Evolutionary conservation across 768 basidiomycete species (phyloP), one percentile per base, ranked within the genome.

Genomic region (Termitomyces sp.): DNA sequence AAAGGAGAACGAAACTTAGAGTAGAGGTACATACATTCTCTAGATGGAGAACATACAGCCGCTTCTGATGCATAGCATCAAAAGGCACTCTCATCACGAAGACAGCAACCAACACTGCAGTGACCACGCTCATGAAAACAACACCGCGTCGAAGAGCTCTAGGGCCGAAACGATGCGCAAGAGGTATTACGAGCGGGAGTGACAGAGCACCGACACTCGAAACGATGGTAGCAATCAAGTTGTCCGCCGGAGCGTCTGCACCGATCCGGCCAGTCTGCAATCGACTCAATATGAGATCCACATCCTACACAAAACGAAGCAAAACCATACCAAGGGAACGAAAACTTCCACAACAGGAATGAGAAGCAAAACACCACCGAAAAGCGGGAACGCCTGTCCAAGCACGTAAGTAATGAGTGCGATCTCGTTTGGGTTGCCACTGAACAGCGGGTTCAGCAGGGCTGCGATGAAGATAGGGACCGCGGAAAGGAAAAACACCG

Each of bases 41-140:
- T 65, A 88, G 79, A 69, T 94, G 89, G 45, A 97, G 74, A 38
- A 94, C 81, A 67, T 92, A 95, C 53, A 96, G 53, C 58, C 96
- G 78, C 74, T 93, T 93, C 66, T 94, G 96, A 70, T 98, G 96
- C 80, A 86, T 85, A 16, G 68, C 73, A 67, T 97, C 94, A 70
- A 95, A 98, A 0, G 90, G 86, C 5, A 75, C 72, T 45, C 81
- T 74, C 65, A 75, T 71, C 7, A 82, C 77, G 72, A 94, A 94
- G 45, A 87, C 71, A 0, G 84, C 87, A 63, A 92, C 84, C 2
- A 79, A 63, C 9, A 80, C 65, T 0, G 79, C 78, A 0, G 85
- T 84, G 1, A 76, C 51, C 38, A 86, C 66, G 28, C 79, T 72
- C 6, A 86, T 69, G 2, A 82, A 60, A 20, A 86, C 39, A 32